These are phyloP conservation scores for Candida ovalis DNA, from an alignment of 805 yeast species.

Conservation along the genomic window DNA sequence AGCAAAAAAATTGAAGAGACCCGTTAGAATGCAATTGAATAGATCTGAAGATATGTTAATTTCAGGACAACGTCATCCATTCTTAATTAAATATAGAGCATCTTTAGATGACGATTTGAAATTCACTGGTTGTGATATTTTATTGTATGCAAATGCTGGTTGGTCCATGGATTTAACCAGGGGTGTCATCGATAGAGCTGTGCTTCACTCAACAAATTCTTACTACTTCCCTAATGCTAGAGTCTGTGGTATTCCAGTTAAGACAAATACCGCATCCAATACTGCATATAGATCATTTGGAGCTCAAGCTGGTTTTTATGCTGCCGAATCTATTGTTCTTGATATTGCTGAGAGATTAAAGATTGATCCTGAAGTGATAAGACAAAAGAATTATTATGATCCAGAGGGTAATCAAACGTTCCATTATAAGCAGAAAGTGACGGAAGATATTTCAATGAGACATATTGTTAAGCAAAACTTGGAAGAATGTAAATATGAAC, in stretches of 20 bases:
- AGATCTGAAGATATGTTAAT: conserved; percentile 43
- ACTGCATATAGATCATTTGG: conserved; percentile 50
- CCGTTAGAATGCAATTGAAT: conserved; percentile 38
- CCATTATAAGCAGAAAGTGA: conserved; percentile 38
- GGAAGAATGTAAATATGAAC: conserved; percentile 33
- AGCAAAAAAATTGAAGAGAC: conserved; percentile 39
- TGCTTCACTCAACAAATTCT: conserved; percentile 40
- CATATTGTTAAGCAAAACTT: conserved; percentile 34
- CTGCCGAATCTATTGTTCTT: conserved; percentile 37
- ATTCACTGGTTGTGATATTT: conserved; percentile 37
- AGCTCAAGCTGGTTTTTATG: conserved; percentile 48
- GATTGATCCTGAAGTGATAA: conserved; percentile 36
- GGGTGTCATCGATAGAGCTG: conserved; percentile 47
- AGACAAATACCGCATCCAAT: conserved; percentile 43
- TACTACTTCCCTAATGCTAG: conserved; percentile 40
- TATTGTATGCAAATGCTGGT: conserved; percentile 43
- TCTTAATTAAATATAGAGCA: conserved; percentile 39
- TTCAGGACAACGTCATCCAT: conserved; percentile 47
- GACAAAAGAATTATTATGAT: conserved; percentile 36
- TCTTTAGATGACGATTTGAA: conserved; percentile 38
- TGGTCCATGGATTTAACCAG: conserved; percentile 46
- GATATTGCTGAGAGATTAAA: conserved; percentile 38
- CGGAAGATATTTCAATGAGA: conserved; percentile 38
- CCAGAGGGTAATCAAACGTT: conserved; percentile 30
- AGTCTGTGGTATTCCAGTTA: conserved; percentile 37